Percentiles rank a stretch among this genome's conserved stretches.
These are phyloP conservation scores for Penicillium daleae DNA, from an alignment of 495 filamentous ascomycete genomes.

Conservation along the genomic window DNA sequence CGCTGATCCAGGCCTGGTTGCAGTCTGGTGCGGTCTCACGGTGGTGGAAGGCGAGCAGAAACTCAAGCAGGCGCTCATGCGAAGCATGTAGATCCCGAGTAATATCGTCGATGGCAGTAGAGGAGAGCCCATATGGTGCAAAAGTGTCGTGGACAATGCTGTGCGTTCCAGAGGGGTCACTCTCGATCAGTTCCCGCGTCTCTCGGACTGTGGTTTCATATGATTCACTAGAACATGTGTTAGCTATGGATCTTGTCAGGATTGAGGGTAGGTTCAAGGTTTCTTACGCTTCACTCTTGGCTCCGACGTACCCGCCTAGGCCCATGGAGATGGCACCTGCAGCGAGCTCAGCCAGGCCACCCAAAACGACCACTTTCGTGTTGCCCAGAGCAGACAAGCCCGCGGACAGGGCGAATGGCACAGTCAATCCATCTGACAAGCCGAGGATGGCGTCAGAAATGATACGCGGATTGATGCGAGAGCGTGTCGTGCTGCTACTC, in stretches of 20 bases:
- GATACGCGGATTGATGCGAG: slow-evolving; percentile 53
- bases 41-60: slow-evolving; percentile 60
- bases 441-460: slow-evolving; percentile 63
- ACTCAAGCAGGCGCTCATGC: slow-evolving; percentile 53
- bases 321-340: slow-evolving; percentile 63
- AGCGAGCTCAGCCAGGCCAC: slow-evolving; percentile 58
- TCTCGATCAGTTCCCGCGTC: slow-evolving; percentile 44
- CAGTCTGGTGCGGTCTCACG: slow-evolving; percentile 53
- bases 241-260: slow-evolving; percentile 3
- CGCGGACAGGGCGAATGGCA: slow-evolving; percentile 60
- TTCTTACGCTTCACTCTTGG: slow-evolving; percentile 68
- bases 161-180: slow-evolving; percentile 42
- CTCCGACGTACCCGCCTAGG: slow-evolving; percentile 63
- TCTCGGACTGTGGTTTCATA: slow-evolving; percentile 52
- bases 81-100: slow-evolving; percentile 51
- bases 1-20: slow-evolving; percentile 60
- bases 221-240: slow-evolving; percentile 42
- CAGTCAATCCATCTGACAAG: slow-evolving; percentile 61
- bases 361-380: slow-evolving; percentile 57
- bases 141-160: slow-evolving; percentile 56
- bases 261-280: slow-evolving; percentile 22
- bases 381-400: slow-evolving; percentile 57
- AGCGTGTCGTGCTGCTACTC: slow-evolving; percentile 36
- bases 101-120: slow-evolving; percentile 45
- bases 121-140: slow-evolving; percentile 51